Evolutionary conservation across 176 grass and related monocot species (phyloP).

Genomic region (Bolboschoenus planiculmis): DNA sequence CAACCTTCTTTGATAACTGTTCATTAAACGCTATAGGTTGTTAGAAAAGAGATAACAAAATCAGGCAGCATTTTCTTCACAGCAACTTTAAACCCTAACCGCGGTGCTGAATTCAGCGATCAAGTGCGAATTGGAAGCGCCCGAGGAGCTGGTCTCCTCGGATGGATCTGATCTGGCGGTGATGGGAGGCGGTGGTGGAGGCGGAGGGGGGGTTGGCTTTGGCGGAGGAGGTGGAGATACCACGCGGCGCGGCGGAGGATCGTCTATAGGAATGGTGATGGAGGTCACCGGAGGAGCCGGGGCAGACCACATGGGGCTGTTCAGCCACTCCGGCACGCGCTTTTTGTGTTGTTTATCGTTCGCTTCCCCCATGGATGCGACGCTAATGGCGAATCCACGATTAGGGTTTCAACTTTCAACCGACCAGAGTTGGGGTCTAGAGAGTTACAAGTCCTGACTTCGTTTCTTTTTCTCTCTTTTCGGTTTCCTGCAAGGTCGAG

Average conservation of each 20-base stretch:
- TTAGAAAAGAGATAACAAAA: neutral
- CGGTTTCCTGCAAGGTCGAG: neutral
- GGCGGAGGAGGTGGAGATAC: constrained; percentile 26
- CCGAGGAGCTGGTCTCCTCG: constrained; percentile 23
- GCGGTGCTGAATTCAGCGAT: constrained; percentile 58
- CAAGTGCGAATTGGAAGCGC: constrained; percentile 40
- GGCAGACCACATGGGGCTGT: constrained; percentile 83
- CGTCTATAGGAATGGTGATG: neutral
- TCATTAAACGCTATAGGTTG: neutral
- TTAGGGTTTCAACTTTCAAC: neutral
- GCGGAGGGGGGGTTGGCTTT: constrained; percentile 23
- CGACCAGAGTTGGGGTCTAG: neutral
- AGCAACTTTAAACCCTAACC: constrained; percentile 21
- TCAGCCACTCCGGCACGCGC: constrained; percentile 79
- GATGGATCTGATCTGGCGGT: constrained; percentile 4
- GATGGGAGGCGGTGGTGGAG: constrained; percentile 24
- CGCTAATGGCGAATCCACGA: neutral
- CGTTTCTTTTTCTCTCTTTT: neutral
- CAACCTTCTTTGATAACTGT: constrained; percentile 67
- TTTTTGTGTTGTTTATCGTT: constrained; percentile 37
- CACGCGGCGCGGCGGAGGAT: constrained; percentile 31
- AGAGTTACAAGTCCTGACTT: neutral
- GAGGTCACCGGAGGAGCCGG: constrained; percentile 20
- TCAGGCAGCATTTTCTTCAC: constrained; percentile 1
- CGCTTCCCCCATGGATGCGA: constrained; percentile 45